Evolutionary conservation across 768 basidiomycete genomes (phyloP).

Genomic region (Rhizopogon vesiculosus): DNA sequence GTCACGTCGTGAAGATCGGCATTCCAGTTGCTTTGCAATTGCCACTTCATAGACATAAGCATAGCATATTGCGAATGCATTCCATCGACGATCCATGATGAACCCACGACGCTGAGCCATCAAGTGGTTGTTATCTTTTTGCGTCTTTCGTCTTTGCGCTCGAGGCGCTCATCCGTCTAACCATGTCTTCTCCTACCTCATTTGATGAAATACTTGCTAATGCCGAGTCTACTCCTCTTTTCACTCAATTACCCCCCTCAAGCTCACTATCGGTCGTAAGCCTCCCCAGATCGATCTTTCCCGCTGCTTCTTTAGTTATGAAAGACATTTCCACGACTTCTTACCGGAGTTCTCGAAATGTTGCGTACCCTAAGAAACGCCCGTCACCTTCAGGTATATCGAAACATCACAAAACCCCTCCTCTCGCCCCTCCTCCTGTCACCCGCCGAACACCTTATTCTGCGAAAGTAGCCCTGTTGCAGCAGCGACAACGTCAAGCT

Average conservation of each 20-base stretch:
- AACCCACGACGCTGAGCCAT: background rate
- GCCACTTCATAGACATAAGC: background rate
- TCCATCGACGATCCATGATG: background rate
- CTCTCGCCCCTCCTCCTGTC: conserved; percentile 40
- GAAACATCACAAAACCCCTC: conserved; percentile 58
- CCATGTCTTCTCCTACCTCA: conserved; percentile 3
- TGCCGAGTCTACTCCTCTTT: conserved; percentile 17
- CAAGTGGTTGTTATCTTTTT: background rate
- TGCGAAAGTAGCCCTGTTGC: conserved; percentile 52
- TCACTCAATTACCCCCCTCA: conserved; percentile 18
- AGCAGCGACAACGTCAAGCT: conserved; percentile 65
- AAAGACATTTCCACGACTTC: conserved; percentile 67
- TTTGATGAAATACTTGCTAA: conserved; percentile 4
- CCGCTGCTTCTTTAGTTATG: conserved; percentile 44
- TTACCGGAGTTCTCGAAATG: conserved; percentile 56
- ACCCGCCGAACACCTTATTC: conserved; percentile 63
- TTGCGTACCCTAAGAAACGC: conserved; percentile 79
- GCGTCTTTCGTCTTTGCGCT: background rate
- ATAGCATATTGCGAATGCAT: background rate
- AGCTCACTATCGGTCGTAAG: conserved; percentile 43
- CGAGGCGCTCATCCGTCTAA: conserved; percentile 2
- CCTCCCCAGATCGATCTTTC: conserved; percentile 35
- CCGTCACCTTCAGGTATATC: conserved; percentile 78
- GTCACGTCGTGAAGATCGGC: conserved; percentile 2
- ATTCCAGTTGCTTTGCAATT: background rate